These are phyloP conservation scores for Thelephora aurantiotincta DNA, from an alignment of 768 basidiomycete genomes.

Conservation along the genomic window DNA sequence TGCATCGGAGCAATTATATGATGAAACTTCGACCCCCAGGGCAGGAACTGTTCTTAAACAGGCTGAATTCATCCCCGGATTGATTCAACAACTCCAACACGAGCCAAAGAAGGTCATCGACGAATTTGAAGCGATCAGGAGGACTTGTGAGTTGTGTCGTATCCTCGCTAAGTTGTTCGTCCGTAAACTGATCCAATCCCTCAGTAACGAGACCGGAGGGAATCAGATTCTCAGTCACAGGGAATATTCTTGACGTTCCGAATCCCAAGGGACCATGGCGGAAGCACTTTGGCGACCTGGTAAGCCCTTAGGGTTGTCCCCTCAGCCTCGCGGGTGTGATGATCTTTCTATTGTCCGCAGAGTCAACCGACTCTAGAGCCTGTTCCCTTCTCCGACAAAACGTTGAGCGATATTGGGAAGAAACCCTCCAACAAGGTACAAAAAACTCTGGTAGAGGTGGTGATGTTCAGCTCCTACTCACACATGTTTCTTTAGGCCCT, in stretches of 20 bases:
- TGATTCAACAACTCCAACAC: conserved; percentile 59
- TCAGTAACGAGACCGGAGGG: conserved; percentile 74
- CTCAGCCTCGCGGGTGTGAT: not conserved
- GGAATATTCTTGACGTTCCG: conserved; percentile 57
- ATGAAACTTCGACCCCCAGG: conserved; percentile 54
- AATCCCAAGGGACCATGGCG: conserved; percentile 65
- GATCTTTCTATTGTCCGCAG: not conserved
- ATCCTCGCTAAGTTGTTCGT: not conserved
- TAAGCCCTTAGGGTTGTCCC: conserved; percentile 30
- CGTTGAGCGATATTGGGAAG: conserved; percentile 62
- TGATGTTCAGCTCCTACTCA: conserved; percentile 1
- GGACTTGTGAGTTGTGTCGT: conserved; percentile 34
- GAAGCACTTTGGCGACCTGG: conserved; percentile 45
- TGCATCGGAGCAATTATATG: conserved; percentile 50
- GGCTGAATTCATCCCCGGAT: conserved; percentile 64
- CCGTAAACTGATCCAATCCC: not conserved
- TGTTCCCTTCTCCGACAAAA: conserved; percentile 49
- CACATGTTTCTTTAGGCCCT: conserved; percentile 38
- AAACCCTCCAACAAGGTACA: conserved; percentile 57
- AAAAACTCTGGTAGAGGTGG: conserved; percentile 2
- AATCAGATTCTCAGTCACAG: conserved; percentile 82
- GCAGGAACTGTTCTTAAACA: conserved; percentile 57
- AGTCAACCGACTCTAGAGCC: conserved; percentile 46
- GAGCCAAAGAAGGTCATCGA: conserved; percentile 57
- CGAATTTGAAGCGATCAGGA: conserved; percentile 64